Evolutionary conservation across 2,329 filamentous ascomycete genomes (phyloP), one percentile per base, ranked within the genome.

Genomic region (Colletotrichum scovillei): DNA sequence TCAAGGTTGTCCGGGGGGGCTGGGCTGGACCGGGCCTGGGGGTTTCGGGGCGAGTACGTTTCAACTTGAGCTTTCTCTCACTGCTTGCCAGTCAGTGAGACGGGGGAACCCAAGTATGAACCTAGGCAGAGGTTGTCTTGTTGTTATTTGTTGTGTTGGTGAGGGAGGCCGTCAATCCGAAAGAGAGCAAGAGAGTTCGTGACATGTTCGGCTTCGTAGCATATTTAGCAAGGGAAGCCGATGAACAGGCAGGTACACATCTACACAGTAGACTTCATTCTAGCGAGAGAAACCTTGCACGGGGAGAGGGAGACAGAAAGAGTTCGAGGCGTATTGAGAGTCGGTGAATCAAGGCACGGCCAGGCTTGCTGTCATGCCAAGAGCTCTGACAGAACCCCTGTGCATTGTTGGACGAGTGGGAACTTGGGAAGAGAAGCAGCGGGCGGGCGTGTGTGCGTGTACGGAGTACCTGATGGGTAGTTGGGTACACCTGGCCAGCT

Each of bases 311-410:
- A 28, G 24, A 28, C 16, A 62, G 38, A 42, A 8, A 57, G 16
- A 24, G 55, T 26, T n/a, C 24, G 11, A 28, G 64, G 11, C 5
- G 12, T 28, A 28, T 30, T 12, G 26, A 56, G 26, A 56, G 35
- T 22, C 22, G n/a, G 46, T 68, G 64, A 73, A 70, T 65, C 71
- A 73, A 70, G 71, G 66, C 67, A 73, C 55, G 53, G 71, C 46
- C 67, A 62, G 56, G 71, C 70, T 65, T 72, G 69, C 66, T 64
- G 69, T 72, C 69, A 69, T 69, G 69, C 69, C 69, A 72, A 72
- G 69, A 72, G 65, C 26, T 53, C 53, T 69, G 67, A 52, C 69
- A 64, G 46, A 63, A 59, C 53, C 66, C 69, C 42, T 52, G 69
- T 32, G 53, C 65, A 70, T 60, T 64, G 70, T 38, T 64, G 59